These are phyloP conservation scores for Cucurbita pepo DNA, from an alignment of 306 rosid genomes.

Conservation along the genomic window DNA sequence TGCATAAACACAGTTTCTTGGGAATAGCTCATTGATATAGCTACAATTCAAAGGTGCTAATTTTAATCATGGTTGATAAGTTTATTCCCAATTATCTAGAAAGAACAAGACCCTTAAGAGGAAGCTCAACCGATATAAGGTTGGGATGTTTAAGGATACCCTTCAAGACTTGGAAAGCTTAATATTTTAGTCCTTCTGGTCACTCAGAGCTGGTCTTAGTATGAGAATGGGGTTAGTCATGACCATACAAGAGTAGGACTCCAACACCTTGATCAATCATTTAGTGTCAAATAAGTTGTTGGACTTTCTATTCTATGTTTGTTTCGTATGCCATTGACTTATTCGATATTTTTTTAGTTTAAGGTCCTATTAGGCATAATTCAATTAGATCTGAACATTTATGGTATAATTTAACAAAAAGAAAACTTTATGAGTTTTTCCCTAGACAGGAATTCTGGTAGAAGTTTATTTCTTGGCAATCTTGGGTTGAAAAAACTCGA, in stretches of 20 bases:
- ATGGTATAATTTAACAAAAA: neutral
- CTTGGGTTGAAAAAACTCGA: neutral
- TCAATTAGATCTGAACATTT: no score
- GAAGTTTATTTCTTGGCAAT: neutral
- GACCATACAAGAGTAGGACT: neutral
- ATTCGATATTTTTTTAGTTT: no score
- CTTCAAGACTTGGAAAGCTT: neutral
- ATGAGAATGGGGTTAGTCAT: neutral
- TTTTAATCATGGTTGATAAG: neutral
- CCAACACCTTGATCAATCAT: neutral
- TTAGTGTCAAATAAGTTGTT: no score
- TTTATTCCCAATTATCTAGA: neutral
- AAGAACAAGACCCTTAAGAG: neutral
- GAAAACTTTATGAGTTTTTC: neutral
- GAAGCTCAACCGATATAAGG: neutral
- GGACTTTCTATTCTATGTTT: no score
- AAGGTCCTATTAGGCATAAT: no score
- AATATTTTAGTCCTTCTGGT: neutral
- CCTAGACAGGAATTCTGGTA: neutral
- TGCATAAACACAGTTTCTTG: neutral
- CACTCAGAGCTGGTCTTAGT: neutral
- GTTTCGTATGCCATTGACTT: no score
- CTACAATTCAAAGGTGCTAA: neutral
- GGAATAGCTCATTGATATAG: neutral
- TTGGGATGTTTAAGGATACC: neutral